phyloP scores from a whole-genome alignment of 805 yeast genomes.

The Metschnikowia corniflorae region DNA sequence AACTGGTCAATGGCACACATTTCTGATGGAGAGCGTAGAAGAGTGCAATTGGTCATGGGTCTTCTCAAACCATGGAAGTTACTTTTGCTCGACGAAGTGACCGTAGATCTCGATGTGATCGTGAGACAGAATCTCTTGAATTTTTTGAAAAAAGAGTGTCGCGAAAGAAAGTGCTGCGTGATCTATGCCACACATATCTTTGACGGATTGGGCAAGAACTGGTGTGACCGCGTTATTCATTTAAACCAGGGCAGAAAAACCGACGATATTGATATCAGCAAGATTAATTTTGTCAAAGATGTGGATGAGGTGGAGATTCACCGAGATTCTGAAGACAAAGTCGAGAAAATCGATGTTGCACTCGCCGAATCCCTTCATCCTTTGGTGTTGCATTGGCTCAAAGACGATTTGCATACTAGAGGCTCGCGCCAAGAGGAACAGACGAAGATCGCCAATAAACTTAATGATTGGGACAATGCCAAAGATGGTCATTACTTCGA shows the following conservation, averaged over 20 bases:
- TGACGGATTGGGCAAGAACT: slow-evolving; percentile 77
- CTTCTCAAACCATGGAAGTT: slow-evolving; percentile 86
- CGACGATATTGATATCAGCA: slow-evolving; percentile 31
- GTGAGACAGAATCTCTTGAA: slow-evolving; percentile 73
- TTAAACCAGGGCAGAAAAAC: slow-evolving; percentile 60
- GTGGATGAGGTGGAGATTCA: slow-evolving; percentile 25
- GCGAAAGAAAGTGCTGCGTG: slow-evolving; percentile 64
- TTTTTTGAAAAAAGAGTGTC: slow-evolving; percentile 74
- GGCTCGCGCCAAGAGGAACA: slow-evolving; percentile 52
- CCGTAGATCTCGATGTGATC: slow-evolving; percentile 92
- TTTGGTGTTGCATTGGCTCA: slow-evolving; percentile 65
- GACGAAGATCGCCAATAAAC: slow-evolving; percentile 36
- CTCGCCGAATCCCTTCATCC: slow-evolving; percentile 63
- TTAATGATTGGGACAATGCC: slow-evolving; percentile 54
- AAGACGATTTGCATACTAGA: slow-evolving; percentile 47
- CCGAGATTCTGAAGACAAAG: slow-evolving; percentile 21
- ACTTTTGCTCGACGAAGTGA: slow-evolving; percentile 89
- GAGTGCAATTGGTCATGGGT: slow-evolving; percentile 95
- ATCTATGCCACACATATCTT: slow-evolving; percentile 95
- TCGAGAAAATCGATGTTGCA: slow-evolving; percentile 31
- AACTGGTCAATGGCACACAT: slow-evolving; percentile 90
- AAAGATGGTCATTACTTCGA: slow-evolving; percentile 40
- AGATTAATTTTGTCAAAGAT: slow-evolving; percentile 29
- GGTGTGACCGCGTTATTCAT: slow-evolving; percentile 87
- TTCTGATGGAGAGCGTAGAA: slow-evolving; percentile 91